Base-by-base conservation (phyloP, 23 red algal genomes). In the Chondrus crispus region DNA sequence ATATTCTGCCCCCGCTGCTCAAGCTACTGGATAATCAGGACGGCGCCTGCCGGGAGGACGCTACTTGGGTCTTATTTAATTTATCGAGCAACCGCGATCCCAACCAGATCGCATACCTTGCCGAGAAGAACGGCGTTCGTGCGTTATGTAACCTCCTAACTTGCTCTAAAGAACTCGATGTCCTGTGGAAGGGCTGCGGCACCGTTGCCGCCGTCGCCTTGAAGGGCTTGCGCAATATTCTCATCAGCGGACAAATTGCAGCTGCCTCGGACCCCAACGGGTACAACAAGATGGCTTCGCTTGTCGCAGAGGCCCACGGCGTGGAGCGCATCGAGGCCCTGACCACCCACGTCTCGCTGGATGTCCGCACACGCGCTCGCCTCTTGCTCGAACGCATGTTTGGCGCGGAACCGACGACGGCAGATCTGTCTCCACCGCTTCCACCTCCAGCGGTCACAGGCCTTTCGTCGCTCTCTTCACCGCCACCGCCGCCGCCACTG, bases 31-130 rank as follows among this genome's bases (percentile, higher is more conserved):
- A 93, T 11, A 85, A 72, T 41, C 88, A 93, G 54, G 93, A 98
- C 71, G 85, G 29, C 4, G 93, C 96, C 1, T 98, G 96, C 80
- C 35, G 93, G 9, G 96, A 98, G 38, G 96, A 98, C 48, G 96
- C 96, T 35, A 93, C 96, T 37, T 98, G 96, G 96, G 96, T 95
- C 3, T 40, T 98, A 44, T 98, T 95, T 69, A 98, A 98, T 49
- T 64, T 98, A 24, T 95, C 93, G 4, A 92, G 93, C 26, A 95
- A 93, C 62, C 90, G 84, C 35, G 96, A 96, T 66, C 74, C 87
- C 18, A 62, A 54, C 8, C 93, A 95, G 49, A 95, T 95, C 16
- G 41, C 80, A 24, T 91, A 95, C 30, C 57, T 98, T 19, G 96
- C 91, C 1, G 88, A 93, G 20, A 84, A 88, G 39, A 88, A 95